A percentile compares a stretch with the other conserved stretches of the same genome.
These are phyloP conservation scores for Globisporangium solare DNA, from an alignment of 352 stramenopile genomes.

Conservation along the genomic window DNA sequence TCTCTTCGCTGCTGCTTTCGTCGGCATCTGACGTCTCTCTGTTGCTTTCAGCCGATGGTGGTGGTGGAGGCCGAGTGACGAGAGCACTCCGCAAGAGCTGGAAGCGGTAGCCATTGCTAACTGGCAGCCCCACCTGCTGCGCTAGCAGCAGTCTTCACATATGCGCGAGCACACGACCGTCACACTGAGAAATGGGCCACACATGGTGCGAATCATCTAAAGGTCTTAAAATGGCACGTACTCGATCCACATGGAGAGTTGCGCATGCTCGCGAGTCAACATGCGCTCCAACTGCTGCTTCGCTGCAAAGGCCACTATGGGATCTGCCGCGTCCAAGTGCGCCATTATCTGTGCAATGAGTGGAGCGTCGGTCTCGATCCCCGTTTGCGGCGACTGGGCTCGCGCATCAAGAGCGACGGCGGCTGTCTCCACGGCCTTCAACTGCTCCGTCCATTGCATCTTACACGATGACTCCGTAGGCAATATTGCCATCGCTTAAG, in stretches of 20 bases:
- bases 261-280: not conserved
- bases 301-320: conserved; percentile 37
- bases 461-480: too few species aligned
- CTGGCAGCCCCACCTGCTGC: not conserved
- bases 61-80: conserved; percentile 2
- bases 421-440: too few species aligned
- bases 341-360: conserved; percentile 9
- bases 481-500: too few species aligned
- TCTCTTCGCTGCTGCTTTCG: not conserved
- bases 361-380: not conserved
- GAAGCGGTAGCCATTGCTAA: conserved; percentile 31
- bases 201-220: too few species aligned
- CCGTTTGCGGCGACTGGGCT: too few species aligned
- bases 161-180: not conserved
- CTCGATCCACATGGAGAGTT: conserved; percentile 2
- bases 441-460: too few species aligned
- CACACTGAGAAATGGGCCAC: too few species aligned
- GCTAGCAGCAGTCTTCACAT: conserved; percentile 6
- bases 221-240: conserved; percentile 3
- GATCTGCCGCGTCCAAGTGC: conserved; percentile 26
- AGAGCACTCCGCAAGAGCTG: conserved; percentile 41
- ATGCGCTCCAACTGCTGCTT: conserved; percentile 29
- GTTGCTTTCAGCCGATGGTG: too few species aligned
- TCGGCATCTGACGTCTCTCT: conserved; percentile 3
- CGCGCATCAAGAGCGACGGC: too few species aligned